phyloP scores from a whole-genome alignment of 2,329 filamentous ascomycete species.

The Thermothelomyces thermophilus region DNA sequence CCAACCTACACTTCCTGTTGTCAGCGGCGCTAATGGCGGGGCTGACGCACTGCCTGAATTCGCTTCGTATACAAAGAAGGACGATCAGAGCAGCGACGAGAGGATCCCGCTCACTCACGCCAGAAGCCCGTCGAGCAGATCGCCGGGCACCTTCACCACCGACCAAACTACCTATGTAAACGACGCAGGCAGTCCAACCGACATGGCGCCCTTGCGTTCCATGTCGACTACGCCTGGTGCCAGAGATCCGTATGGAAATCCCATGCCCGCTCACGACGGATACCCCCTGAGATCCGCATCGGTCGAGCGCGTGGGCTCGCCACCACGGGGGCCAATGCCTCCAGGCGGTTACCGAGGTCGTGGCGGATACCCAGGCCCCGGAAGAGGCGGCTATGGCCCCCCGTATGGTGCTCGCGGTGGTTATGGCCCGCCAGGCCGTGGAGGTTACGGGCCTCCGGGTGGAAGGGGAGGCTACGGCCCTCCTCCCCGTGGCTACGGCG shows the following conservation, averaged over 20 bases:
- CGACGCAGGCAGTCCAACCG: constrained; percentile 29
- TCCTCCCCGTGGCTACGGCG: constrained; percentile 31
- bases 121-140: constrained; percentile 54
- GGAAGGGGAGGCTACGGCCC: constrained; percentile 43
- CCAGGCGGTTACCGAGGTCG: constrained; percentile 43
- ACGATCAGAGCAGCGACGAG: constrained; percentile 60
- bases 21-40: constrained; percentile 48
- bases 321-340: constrained; percentile 39
- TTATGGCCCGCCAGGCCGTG: constrained; percentile 29
- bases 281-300: constrained; percentile 45
- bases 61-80: constrained; percentile 60
- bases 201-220: constrained; percentile 35
- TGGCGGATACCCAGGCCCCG: constrained; percentile 41
- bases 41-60: constrained; percentile 48
- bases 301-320: constrained; percentile 42
- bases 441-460: constrained; percentile 36
- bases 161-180: constrained; percentile 34
- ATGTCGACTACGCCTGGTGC: constrained; percentile 21
- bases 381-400: constrained; percentile 39
- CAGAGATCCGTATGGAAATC: constrained; percentile 60
- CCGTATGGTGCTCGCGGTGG: constrained; percentile 31
- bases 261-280: constrained; percentile 38
- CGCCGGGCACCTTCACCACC: constrained; percentile 39
- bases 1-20: constrained; percentile 53
- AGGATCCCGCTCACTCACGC: constrained; percentile 59